Percentiles rank a stretch among this genome's conserved stretches.
phyloP scores from a whole-genome alignment of 2,329 filamentous ascomycete genomes.

The Microdochium trichocladiopsis region DNA sequence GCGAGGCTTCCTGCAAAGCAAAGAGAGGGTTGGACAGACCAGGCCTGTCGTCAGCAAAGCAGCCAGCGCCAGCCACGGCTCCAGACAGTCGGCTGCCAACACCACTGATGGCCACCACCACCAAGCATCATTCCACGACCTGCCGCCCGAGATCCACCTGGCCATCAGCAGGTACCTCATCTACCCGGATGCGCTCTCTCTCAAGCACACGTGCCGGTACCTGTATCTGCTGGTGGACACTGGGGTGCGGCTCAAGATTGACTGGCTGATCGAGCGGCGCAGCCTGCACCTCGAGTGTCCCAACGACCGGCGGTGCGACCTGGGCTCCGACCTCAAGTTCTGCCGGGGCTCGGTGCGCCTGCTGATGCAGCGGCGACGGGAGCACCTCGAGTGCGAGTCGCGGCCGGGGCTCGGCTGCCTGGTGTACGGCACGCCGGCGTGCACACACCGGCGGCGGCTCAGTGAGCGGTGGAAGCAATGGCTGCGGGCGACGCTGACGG shows the following conservation, averaged over 20 bases:
- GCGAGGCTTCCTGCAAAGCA: too few species aligned
- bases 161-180: conserved; percentile 52
- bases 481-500: conserved; percentile 34
- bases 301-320: conserved; percentile 46
- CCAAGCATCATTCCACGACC: conserved; percentile 29
- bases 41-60: too few species aligned
- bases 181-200: conserved; percentile 64
- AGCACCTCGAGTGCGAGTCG: conserved; percentile 55
- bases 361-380: conserved; percentile 50
- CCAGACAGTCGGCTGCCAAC: not conserved
- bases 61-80: not conserved
- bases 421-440: conserved; percentile 41
- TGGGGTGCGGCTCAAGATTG: conserved; percentile 57
- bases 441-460: conserved; percentile 32
- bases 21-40: too few species aligned
- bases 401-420: conserved; percentile 49
- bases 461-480: conserved; percentile 39
- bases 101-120: not conserved
- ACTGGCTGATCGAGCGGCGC: conserved; percentile 61
- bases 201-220: conserved; percentile 59
- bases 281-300: conserved; percentile 59
- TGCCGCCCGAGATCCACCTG: conserved; percentile 63
- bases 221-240: conserved; percentile 61
- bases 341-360: conserved; percentile 53
- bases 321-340: conserved; percentile 53